Evolutionary conservation across 2,329 filamentous ascomycete species (phyloP).

Genomic region (Diaporthe australafricana): DNA sequence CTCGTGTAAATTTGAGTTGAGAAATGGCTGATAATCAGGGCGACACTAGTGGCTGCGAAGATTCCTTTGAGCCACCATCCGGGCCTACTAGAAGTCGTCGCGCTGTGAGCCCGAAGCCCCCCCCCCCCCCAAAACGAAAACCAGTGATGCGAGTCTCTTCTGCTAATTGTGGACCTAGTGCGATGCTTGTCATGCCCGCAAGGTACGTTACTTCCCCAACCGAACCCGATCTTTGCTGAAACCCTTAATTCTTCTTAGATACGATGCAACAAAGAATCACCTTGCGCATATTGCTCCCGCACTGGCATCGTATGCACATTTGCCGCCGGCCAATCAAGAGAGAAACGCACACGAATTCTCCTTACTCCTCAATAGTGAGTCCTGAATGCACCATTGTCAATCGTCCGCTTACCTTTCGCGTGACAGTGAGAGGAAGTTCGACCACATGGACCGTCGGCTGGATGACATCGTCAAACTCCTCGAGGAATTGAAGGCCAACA

Average conservation of each 20-base stretch:
- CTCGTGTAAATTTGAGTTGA: not conserved
- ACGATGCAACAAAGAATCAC: slow-evolving; percentile 11
- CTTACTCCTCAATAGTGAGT: slow-evolving; percentile 1
- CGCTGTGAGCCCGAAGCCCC: too few relatives aligned
- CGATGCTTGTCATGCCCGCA: not conserved
- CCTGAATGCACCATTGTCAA: not conserved
- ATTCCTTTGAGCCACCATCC: not conserved
- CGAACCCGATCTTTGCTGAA: not conserved
- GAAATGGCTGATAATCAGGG: not conserved
- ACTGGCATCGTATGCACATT: not conserved
- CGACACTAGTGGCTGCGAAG: not conserved
- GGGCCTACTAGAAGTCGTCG: not conserved
- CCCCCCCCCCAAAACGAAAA: not conserved
- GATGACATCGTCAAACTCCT: not conserved
- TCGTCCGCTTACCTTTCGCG: not conserved
- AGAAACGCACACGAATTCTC: not conserved
- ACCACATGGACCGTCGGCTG: not conserved
- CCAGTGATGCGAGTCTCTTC: not conserved
- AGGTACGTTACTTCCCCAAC: not conserved
- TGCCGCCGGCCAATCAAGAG: not conserved
- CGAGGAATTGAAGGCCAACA: not conserved
- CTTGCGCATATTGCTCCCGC: not conserved
- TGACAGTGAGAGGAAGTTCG: not conserved
- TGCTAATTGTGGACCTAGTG: not conserved
- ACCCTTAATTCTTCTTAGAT: not conserved